Evolutionary conservation across 2,329 filamentous ascomycete genomes (phyloP).

Genomic region (Cryoendolithus antarcticus): DNA sequence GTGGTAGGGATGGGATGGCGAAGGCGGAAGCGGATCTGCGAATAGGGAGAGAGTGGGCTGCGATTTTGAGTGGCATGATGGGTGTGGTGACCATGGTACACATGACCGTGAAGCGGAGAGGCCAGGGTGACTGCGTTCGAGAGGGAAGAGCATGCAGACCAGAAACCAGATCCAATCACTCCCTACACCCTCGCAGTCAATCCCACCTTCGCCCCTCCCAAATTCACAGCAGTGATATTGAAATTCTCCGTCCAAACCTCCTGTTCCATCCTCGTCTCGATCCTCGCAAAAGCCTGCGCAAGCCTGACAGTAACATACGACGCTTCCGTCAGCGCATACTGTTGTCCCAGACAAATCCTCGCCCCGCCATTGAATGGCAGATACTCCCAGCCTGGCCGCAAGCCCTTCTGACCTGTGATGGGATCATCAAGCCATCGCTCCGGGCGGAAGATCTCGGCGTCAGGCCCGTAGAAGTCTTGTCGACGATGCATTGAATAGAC

Average conservation of each 20-base stretch:
- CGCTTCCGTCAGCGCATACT: constrained; percentile 8
- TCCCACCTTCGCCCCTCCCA: constrained; percentile 18
- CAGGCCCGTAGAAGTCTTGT: constrained; percentile 34
- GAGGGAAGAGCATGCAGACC: no score
- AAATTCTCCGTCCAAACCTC: constrained; percentile 20
- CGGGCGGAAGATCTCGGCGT: constrained; percentile 30
- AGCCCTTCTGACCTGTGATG: constrained; percentile 16
- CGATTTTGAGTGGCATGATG: no score
- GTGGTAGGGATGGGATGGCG: no score
- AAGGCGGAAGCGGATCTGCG: no score
- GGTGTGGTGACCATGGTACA: no score
- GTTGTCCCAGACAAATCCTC: constrained; percentile 13
- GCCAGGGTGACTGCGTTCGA: no score
- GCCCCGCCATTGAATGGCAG: constrained; percentile 25
- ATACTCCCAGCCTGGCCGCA: constrained; percentile 25
- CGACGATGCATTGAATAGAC: constrained; percentile 63
- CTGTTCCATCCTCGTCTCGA: constrained; percentile 19
- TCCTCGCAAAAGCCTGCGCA: constrained; percentile 54
- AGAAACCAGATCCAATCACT: no score
- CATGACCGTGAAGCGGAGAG: no score
- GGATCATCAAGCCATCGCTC: constrained; percentile 27
- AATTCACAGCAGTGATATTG: constrained; percentile 18
- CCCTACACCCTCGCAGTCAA: constrained; percentile 14
- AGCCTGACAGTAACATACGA: constrained; percentile 30
- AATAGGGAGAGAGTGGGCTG: no score